phyloP scores from a whole-genome alignment of 306 rosid genomes.

The Glycyrrhiza uralensis region DNA sequence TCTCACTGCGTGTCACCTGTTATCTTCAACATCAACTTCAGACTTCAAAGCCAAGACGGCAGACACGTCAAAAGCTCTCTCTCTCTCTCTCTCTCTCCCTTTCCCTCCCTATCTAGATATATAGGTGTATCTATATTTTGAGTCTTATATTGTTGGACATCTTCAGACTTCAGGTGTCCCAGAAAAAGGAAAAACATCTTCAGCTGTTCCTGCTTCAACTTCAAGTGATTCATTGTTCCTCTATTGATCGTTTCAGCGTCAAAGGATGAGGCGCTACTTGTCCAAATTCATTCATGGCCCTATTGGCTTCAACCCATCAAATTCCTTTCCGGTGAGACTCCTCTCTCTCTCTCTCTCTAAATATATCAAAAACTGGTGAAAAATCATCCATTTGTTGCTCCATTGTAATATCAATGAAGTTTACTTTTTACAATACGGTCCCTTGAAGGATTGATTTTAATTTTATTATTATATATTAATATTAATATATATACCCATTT shows the following conservation, averaged over 20 bases:
- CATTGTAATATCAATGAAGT: neutral
- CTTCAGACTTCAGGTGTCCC: no score
- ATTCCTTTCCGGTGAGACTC: constrained; percentile 30
- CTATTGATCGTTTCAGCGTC: neutral
- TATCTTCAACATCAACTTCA: no score
- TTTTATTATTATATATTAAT: no score
- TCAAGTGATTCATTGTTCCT: neutral
- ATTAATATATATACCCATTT: neutral
- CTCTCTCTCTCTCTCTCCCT: no score
- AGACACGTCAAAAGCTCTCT: no score
- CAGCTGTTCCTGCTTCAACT: neutral
- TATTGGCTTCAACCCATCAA: constrained; percentile 27
- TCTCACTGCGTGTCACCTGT: no score
- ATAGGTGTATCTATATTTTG: no score
- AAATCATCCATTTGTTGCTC: neutral
- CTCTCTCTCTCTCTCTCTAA: neutral
- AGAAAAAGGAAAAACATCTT: no score
- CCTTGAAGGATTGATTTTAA: neutral
- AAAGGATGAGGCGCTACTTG: constrained; percentile 19
- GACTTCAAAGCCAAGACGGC: no score
- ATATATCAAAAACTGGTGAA: no score
- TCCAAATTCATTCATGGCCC: constrained; percentile 24
- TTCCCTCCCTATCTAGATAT: no score
- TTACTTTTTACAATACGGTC: neutral
- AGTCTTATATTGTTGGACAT: no score